Conservation (phyloP, 306 rosid genomes). For the Prunus mume region DNA sequence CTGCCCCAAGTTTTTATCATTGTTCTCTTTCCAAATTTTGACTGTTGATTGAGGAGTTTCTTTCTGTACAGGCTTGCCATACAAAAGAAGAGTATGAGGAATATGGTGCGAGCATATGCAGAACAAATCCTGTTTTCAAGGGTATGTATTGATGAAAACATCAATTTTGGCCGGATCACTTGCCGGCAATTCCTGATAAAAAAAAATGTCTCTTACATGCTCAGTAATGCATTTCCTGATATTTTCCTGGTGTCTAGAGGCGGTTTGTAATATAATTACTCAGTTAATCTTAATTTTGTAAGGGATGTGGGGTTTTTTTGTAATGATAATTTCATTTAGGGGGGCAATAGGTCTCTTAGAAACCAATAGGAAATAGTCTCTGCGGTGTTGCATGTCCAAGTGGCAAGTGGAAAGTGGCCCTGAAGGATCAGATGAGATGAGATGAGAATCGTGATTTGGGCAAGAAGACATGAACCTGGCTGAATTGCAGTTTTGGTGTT, state of each 20-base stretch:
- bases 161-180: constrained; percentile 22
- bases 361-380: constrained; percentile 34
- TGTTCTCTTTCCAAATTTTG: neutral
- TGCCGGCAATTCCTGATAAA: constrained; percentile 24
- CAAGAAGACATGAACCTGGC: constrained; percentile 37
- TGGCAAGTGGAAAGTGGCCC: constrained; percentile 11
- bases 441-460: constrained; percentile 32
- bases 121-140: constrained; percentile 98
- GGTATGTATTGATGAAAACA: constrained; percentile 80
- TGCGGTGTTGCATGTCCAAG: constrained; percentile 32
- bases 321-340: constrained; percentile 49
- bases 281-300: constrained; percentile 33
- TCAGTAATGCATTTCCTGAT: constrained; percentile 23
- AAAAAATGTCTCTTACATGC: constrained; percentile 18
- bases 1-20: neutral
- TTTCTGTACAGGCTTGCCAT: constrained; percentile 86
- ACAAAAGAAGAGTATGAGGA: constrained; percentile 98
- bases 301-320: constrained; percentile 36
- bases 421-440: constrained; percentile 31
- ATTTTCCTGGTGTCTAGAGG: constrained; percentile 29
- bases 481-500: constrained; percentile 55
- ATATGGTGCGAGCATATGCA: constrained; percentile 94
- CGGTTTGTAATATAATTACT: constrained; percentile 55
- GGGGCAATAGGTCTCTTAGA: constrained; percentile 31
- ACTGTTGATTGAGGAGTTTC: constrained; percentile 13